These are phyloP conservation scores for Jatropha multifida DNA, from an alignment of 441 rosid species.

Conservation along the genomic window DNA sequence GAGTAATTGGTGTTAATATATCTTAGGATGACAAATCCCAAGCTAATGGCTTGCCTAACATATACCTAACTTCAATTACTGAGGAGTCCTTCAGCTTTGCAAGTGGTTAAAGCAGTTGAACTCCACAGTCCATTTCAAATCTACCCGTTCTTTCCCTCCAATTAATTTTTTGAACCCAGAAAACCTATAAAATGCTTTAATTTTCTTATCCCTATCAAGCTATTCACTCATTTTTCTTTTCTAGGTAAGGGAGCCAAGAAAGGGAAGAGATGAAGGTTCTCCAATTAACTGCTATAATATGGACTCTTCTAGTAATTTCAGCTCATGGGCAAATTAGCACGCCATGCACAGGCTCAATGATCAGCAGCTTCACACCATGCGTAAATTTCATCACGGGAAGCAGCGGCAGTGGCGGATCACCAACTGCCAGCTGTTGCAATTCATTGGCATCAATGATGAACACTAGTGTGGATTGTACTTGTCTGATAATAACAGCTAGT, in stretches of 20 bases:
- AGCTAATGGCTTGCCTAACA: conserved; percentile 20
- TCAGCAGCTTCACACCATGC: conserved; percentile 78
- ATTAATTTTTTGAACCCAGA: conserved; percentile 12
- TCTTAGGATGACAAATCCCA: not conserved
- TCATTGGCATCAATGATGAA: conserved; percentile 49
- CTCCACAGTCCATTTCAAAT: conserved; percentile 47
- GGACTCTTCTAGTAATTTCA: conserved; percentile 24
- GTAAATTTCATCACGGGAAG: conserved; percentile 77
- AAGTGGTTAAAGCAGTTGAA: conserved; percentile 64
- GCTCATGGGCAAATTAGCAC: conserved; percentile 58
- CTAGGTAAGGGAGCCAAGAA: no score
- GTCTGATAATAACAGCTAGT: conserved; percentile 63
- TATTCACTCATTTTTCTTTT: not conserved
- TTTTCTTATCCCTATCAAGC: not conserved
- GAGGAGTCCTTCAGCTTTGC: not conserved
- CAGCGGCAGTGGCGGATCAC: conserved; percentile 48
- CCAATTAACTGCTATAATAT: conserved; percentile 21
- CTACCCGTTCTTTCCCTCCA: conserved; percentile 30
- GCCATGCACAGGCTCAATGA: conserved; percentile 73
- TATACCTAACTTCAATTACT: conserved; percentile 26
- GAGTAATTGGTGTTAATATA: not conserved
- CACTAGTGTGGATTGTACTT: conserved; percentile 58
- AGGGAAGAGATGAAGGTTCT: conserved; percentile 37
- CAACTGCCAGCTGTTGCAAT: conserved; percentile 60
- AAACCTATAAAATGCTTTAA: conserved; percentile 26